Evolutionary conservation across 768 basidiomycete genomes (phyloP), one percentile per base, ranked within the genome.

Genomic region (Tylopilus intermedius): DNA sequence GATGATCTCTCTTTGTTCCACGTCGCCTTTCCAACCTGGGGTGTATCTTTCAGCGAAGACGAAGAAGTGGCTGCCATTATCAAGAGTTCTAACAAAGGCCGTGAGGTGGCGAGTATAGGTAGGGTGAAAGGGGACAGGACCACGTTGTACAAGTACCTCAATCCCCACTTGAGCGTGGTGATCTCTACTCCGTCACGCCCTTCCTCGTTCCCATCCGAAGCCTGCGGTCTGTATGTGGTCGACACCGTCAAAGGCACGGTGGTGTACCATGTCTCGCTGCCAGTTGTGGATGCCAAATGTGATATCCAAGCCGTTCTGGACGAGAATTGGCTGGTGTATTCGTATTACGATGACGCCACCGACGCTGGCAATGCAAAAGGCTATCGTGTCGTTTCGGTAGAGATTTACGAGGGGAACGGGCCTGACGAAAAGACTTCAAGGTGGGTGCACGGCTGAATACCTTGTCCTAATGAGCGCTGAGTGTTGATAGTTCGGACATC

Each of bases 301-400:
- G 79, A 86, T 57, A 72, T 95, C 15, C 80, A 86, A 58, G 81
- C 82, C 18, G 70, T 74, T 3, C 72, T 98, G 49, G 76, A 79
- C 22, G 94, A 97, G 71, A 96, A 98, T 66, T 96, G 94, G 94
- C 66, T 98, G 41, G 86, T 93, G 8, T 95, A 93, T 70, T 77
- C 86, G 52, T 94, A 90, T 64, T 92, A 84, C 64, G 86, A 90
- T 47, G 78, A 75, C 11, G 77, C 80, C 21, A 68, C 71, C 40
- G 76, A 75, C 22, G 59, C 67, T 4, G 78, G 72, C 2, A 67
- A 75, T 62, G 57, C 82, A 2, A 89, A 87, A 62, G 84, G 89
- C 0, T 81, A 85, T 64, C 76, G 82, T 46, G 69, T 95, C 45
- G 84, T 92, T 2, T 86, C 81, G 15, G 88, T 94, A 3, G 95